Evolutionary conservation across 768 basidiomycete species (phyloP), one percentile per base, ranked within the genome.

Genomic region (Termitomyces titanicus): DNA sequence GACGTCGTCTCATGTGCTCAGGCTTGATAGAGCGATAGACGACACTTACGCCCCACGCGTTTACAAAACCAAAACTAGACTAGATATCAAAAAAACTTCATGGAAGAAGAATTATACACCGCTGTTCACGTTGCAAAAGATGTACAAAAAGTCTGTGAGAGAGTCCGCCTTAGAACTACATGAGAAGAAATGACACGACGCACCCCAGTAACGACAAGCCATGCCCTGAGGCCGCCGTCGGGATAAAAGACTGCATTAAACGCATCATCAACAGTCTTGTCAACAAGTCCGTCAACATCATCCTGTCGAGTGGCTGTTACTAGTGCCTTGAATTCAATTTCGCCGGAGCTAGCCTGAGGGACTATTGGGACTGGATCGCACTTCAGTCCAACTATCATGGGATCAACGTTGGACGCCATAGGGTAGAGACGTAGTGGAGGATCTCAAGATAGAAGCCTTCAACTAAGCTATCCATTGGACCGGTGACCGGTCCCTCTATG

Each of bases 41-140:
- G 15, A 25, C n/a, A 69, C 74, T 59, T 57, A 82, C 83, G 42
- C 83, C 83, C 79, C 81, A 82, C 0, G 78, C 70, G 59, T 82
- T 84, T 13, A 82, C 73, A 51, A 77, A 75, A 3, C 83, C 83
- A 59, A 82, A 79, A 9, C 79, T 81, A 27, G 25, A 49, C 22
- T 42, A 24, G 15, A 47, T 55, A 42, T 46, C 18, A 51, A 24
- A 15, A 48, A 17, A 13, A 18, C 22, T 2, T 37, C 29, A 18
- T 3, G 5, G 12, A 18, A 22, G 35, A 38, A 38, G 47, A 10
- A 48, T 49, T 13, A 18, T n/a, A n/a, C n/a, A 45, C 47, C 18
- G 24, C n/a, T 18, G 63, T 70, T 55, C 53, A 79, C 70, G 79
- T 76, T 18, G 79, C 70, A 53, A 74, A 75, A 3, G 70, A 68